Evolutionary conservation across 2,329 filamentous ascomycete genomes (phyloP).

Genomic region (Penicillium polonicum): DNA sequence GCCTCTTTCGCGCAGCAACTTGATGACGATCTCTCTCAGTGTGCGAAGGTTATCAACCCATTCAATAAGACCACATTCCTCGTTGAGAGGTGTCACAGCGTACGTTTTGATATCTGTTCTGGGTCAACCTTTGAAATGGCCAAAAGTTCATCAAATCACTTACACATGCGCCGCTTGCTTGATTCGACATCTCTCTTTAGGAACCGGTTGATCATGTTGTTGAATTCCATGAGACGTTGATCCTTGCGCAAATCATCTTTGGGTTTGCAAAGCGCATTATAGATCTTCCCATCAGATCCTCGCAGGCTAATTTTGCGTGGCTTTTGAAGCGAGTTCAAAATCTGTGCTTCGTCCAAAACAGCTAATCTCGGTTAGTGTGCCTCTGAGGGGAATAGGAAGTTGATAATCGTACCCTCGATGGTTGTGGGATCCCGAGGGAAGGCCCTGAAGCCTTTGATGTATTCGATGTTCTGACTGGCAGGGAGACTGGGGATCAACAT

Average conservation of each 20-base stretch:
- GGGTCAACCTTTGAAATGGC: slow-evolving; percentile 11
- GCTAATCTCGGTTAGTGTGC: slow-evolving; percentile 31
- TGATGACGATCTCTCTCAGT: slow-evolving; percentile 83
- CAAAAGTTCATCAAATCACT: slow-evolving; percentile 16
- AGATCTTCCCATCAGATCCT: slow-evolving; percentile 83
- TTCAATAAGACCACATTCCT: slow-evolving; percentile 96
- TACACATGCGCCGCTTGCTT: slow-evolving; percentile 77
- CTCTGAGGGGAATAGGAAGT: background rate
- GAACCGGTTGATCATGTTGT: slow-evolving; percentile 93
- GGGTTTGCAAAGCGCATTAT: slow-evolving; percentile 92
- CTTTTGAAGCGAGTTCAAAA: slow-evolving; percentile 87
- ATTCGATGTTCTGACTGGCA: slow-evolving; percentile 64
- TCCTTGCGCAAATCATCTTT: slow-evolving; percentile 98
- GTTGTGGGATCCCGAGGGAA: slow-evolving; percentile 86
- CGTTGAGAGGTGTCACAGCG: slow-evolving; percentile 91
- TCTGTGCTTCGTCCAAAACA: slow-evolving; percentile 84
- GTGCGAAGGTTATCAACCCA: slow-evolving; percentile 98
- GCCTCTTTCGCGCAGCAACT: slow-evolving; percentile 72
- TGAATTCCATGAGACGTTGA: slow-evolving; percentile 98
- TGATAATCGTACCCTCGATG: slow-evolving; percentile 54
- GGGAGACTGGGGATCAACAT: slow-evolving; percentile 82
- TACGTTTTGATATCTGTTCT: slow-evolving; percentile 81
- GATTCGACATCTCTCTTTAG: slow-evolving; percentile 89
- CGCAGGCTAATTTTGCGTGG: slow-evolving; percentile 85
- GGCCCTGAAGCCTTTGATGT: slow-evolving; percentile 70